These are phyloP conservation scores for Suillus lakei DNA, from an alignment of 768 basidiomycete species.

Conservation along the genomic window DNA sequence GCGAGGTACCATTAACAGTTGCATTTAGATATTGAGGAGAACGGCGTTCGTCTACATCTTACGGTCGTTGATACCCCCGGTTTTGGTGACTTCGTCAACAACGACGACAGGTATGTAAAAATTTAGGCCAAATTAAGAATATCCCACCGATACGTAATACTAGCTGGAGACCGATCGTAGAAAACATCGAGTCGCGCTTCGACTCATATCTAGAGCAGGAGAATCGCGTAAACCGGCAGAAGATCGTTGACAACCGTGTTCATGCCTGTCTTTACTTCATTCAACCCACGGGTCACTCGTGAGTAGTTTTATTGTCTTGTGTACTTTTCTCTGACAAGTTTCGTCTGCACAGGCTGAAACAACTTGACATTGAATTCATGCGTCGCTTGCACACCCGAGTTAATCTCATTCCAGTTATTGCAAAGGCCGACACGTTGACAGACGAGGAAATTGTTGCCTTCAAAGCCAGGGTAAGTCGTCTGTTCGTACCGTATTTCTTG, in stretches of 20 bases:
- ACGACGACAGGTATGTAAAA: slow-evolving; percentile 84
- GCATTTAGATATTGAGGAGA: slow-evolving; percentile 93
- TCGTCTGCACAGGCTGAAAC: slow-evolving; percentile 72
- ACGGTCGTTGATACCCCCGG: slow-evolving; percentile 99
- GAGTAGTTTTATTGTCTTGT: slow-evolving; percentile 37
- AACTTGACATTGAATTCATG: slow-evolving; percentile 99
- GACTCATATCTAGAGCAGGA: slow-evolving; percentile 98
- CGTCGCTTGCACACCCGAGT: slow-evolving; percentile 95
- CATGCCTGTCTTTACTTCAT: slow-evolving; percentile 99
- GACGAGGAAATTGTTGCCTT: slow-evolving; percentile 94
- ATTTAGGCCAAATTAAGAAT: slow-evolving; percentile 15
- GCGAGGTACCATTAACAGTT: not conserved
- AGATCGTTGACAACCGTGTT: slow-evolving; percentile 95
- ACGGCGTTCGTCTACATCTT: slow-evolving; percentile 92
- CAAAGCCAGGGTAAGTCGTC: slow-evolving; percentile 79
- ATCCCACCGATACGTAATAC: slow-evolving; percentile 23
- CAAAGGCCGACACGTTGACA: slow-evolving; percentile 97
- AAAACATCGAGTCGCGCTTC: slow-evolving; percentile 97
- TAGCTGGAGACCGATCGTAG: slow-evolving; percentile 98
- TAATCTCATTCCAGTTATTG: slow-evolving; percentile 98
- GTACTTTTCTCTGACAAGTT: not conserved
- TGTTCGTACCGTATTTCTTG: not conserved
- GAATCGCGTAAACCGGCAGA: slow-evolving; percentile 94
- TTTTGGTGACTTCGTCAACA: slow-evolving; percentile 99
- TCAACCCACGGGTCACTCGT: slow-evolving; percentile 98